Base-by-base conservation (phyloP, 768 basidiomycete species). In the Hortiboletus campestris region DNA sequence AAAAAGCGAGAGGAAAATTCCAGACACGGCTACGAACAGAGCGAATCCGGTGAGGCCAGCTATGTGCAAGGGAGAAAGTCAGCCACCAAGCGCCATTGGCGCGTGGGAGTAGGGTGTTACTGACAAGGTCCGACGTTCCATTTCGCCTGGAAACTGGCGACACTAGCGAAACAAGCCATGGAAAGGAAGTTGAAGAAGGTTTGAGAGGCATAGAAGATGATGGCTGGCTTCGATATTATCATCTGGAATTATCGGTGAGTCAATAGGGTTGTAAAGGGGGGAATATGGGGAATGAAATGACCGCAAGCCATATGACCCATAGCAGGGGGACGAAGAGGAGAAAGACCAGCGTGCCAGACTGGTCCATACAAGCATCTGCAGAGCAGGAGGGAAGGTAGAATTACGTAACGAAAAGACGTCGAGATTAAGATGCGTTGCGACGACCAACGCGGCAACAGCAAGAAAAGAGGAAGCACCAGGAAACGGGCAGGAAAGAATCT, bases 111-210 rank as follows among this genome's bases (percentile, higher is more conserved):
- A 28, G 4, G 16, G 31, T 3, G 38, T 47, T 17, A 83, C 93
- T 62, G 63, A 96, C 94, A 97, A 38, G 92, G 91, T 9, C 91
- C 91, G 22, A 96, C 80, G 11, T 78, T 66, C 83, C 84, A 94
- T 61, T 88, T 87, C 5, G 90, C 85, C 64, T 98, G 94, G 71
- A 96, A 98, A 20, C 78, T 76, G 0, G 94, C 94, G 4, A 94
- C 89, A 63, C 89, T 86, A 9, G 90, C 95, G 63, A 92, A 94
- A 67, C 92, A 95, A 45, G 87, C 88, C 84, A 96, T 88, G 13
- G 91, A 84, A 44, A 98, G 80, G 67, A 98, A 97, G 70, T 89
- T 87, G 84, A 96, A 94, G 79, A 98, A 94, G 51, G 84, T 80
- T 76, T 96, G 89, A 3, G 82, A 84, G 31, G 82, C 70, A 68